phyloP scores from a whole-genome alignment of 352 stramenopile genomes.

The Phytophthora fragariae region DNA sequence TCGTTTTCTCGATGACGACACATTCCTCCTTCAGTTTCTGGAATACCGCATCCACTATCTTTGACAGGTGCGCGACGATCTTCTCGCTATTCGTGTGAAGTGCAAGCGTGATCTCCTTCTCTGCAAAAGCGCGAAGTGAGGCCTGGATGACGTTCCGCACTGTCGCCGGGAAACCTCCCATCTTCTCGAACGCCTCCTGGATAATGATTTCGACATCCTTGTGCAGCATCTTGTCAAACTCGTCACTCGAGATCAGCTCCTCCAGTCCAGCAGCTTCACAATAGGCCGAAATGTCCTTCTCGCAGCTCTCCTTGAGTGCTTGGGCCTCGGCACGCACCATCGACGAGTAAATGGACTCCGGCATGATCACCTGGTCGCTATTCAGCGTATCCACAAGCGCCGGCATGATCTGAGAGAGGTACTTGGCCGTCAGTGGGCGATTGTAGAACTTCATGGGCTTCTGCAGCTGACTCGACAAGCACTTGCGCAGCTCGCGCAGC shows the following conservation, averaged over 20 bases:
- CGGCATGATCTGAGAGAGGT: slow-evolving; percentile 83
- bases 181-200: slow-evolving; percentile 55
- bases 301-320: slow-evolving; percentile 61
- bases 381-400: slow-evolving; percentile 83
- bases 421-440: slow-evolving; percentile 71
- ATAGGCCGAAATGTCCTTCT: slow-evolving; percentile 68
- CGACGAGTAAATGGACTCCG: slow-evolving; percentile 89
- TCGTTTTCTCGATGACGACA: slow-evolving; percentile 60
- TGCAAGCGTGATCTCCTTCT: slow-evolving; percentile 78
- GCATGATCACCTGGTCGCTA: slow-evolving; percentile 89
- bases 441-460: slow-evolving; percentile 82
- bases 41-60: slow-evolving; percentile 65
- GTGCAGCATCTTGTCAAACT: slow-evolving; percentile 66
- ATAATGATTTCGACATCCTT: slow-evolving; percentile 69
- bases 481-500: slow-evolving; percentile 76
- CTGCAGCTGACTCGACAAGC: slow-evolving; percentile 72
- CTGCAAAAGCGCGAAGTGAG: slow-evolving; percentile 54
- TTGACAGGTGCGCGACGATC: slow-evolving; percentile 55
- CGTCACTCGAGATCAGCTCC: slow-evolving; percentile 62
- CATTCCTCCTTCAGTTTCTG: slow-evolving; percentile 66
- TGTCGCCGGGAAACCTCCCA: slow-evolving; percentile 53
- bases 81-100: slow-evolving; percentile 78
- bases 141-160: slow-evolving; percentile 73
- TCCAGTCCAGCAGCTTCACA: slow-evolving; percentile 72
- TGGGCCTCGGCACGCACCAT: slow-evolving; percentile 85